Percentiles rank a stretch among this genome's conserved stretches.
Conservation (phyloP, 139 green algal genomes). For the Tetratostichococcus sp. region DNA sequence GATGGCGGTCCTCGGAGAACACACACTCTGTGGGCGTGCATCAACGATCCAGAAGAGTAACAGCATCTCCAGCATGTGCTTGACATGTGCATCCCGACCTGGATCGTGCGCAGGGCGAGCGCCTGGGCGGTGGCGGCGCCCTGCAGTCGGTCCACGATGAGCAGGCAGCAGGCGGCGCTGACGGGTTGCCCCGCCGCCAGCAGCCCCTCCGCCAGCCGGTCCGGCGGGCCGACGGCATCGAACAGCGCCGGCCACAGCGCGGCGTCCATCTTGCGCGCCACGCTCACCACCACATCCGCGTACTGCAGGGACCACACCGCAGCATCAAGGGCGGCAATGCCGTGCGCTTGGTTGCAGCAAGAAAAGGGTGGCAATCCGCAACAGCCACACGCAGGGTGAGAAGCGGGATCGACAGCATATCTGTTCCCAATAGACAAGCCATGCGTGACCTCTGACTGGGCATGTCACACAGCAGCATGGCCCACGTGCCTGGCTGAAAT, state of each 20-base stretch:
- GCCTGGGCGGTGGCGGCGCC: slow-evolving; percentile 44
- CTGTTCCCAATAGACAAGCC: no score
- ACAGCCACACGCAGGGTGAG: no score
- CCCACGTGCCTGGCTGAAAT: slow-evolving; percentile 53
- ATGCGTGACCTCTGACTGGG: no score
- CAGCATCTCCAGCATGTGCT: no score
- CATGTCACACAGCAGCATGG: no score
- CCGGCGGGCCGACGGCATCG: slow-evolving; percentile 68
- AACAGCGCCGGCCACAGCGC: slow-evolving; percentile 91
- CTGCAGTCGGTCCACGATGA: slow-evolving; percentile 78
- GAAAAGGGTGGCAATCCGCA: no score
- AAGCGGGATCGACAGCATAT: no score
- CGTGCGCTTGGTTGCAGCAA: no score
- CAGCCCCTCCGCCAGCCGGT: slow-evolving; percentile 56
- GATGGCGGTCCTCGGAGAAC: no score
- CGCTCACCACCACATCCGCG: slow-evolving; percentile 82
- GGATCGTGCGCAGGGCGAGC: slow-evolving; percentile 55
- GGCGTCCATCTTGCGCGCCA: slow-evolving; percentile 93
- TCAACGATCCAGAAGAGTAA: no score
- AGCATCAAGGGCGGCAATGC: no score
- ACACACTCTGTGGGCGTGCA: no score
- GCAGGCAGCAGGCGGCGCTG: slow-evolving; percentile 68
- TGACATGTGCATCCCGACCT: not conserved
- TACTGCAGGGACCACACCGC: slow-evolving; percentile 11
- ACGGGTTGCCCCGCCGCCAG: slow-evolving; percentile 50